Evolutionary conservation across 1,284 basidiomycete species (phyloP).

Genomic region (Albatrellus sp.): DNA sequence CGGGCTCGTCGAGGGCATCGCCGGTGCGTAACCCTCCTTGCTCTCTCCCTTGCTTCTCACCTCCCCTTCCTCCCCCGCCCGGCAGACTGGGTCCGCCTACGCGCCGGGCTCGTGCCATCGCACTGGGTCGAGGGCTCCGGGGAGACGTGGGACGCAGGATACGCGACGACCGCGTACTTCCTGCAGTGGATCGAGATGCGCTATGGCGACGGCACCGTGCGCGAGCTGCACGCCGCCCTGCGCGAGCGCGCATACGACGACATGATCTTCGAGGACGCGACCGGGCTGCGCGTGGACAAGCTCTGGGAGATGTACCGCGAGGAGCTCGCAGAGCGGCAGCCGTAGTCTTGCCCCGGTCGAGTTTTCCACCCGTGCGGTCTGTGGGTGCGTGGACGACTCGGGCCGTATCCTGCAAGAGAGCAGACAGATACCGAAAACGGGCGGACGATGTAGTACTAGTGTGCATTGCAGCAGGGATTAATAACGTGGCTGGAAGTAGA

Average conservation of each 20-base stretch:
- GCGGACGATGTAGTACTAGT: neutral
- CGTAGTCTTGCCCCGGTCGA: neutral
- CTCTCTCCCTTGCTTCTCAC: neutral
- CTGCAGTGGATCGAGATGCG: constrained; percentile 55
- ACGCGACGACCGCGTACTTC: constrained; percentile 59
- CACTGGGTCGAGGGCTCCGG: constrained; percentile 42
- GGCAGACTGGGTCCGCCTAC: constrained; percentile 58
- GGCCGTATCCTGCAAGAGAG: neutral
- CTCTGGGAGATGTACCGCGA: constrained; percentile 45
- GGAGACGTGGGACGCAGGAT: constrained; percentile 59
- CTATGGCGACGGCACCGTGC: constrained; percentile 39
- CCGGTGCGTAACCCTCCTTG: constrained; percentile 33
- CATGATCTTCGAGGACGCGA: constrained; percentile 37
- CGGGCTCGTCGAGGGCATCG: constrained; percentile 62
- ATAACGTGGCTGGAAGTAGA: too few species aligned
- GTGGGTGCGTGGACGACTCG: too few species aligned
- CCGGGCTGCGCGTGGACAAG: constrained; percentile 35
- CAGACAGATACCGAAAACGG: neutral
- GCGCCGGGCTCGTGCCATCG: constrained; percentile 42
- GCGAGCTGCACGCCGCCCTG: constrained; percentile 42
- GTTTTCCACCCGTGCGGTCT: too few species aligned
- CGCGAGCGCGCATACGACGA: constrained; percentile 35
- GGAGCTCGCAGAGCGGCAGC: constrained; percentile 17
- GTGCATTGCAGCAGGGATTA: too few species aligned
- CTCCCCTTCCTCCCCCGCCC: neutral